Conservation (phyloP, 2,329 filamentous ascomycete species). For the Claviceps sp. region DNA sequence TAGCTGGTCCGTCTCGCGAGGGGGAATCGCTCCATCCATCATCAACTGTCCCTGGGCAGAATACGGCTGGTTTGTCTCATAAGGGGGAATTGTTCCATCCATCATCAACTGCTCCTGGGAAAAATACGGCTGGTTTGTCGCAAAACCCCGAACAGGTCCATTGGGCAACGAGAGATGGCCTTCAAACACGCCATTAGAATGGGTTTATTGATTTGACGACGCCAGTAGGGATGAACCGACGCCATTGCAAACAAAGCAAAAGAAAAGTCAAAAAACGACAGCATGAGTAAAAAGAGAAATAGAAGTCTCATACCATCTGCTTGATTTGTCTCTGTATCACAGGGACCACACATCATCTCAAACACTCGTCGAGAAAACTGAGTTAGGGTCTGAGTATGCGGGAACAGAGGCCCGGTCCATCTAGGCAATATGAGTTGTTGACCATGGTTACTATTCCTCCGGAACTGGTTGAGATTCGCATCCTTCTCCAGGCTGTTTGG, state of each 20-base stretch:
- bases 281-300: not conserved
- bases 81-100: constrained; percentile 5
- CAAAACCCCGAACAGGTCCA: constrained; percentile 14
- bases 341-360: constrained; percentile 19
- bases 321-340: constrained; percentile 15
- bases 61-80: too few species aligned
- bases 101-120: too few species aligned
- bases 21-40: too few species aligned
- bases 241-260: not conserved
- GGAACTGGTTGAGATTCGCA: not conserved
- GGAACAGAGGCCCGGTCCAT: constrained; percentile 13
- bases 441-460: constrained; percentile 1
- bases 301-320: constrained; percentile 17
- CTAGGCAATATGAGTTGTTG: constrained; percentile 10
- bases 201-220: not conserved
- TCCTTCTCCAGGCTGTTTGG: constrained; percentile 1
- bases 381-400: constrained; percentile 12
- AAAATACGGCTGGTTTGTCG: constrained; percentile 17
- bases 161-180: constrained; percentile 21
- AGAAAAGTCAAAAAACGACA: not conserved
- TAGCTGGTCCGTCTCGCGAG: too few species aligned
- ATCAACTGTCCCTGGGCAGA: too few species aligned
- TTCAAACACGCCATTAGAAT: constrained; percentile 7
- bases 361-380: constrained; percentile 17
- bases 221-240: not conserved